Percentiles rank a stretch among this genome's conserved stretches.
Conservation (phyloP, 2,329 filamentous ascomycete species). For the Hypoxylon sp. region DNA sequence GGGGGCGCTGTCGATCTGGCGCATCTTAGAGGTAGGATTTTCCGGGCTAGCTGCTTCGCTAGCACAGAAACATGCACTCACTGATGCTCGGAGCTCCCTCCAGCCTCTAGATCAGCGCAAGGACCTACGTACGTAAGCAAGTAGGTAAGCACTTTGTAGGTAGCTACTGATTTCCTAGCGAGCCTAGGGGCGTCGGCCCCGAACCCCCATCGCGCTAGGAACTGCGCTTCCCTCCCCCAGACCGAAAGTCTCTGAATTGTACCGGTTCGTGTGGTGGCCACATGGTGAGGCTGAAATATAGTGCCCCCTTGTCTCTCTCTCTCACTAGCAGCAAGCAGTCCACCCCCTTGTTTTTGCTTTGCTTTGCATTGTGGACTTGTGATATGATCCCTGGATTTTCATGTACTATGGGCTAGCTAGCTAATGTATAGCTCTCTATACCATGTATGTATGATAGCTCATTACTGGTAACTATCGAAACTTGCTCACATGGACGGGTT, state of each 20-base stretch:
- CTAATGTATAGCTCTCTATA: slow-evolving; percentile 2
- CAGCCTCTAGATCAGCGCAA: slow-evolving; percentile 13
- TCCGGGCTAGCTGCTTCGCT: slow-evolving; percentile 16
- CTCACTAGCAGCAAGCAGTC: slow-evolving; percentile 22
- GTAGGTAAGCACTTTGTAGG: slow-evolving; percentile 12
- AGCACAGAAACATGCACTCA: slow-evolving; percentile 21
- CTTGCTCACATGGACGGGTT: slow-evolving; percentile 2
- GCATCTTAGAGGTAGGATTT: slow-evolving; percentile 27
- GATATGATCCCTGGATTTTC: neutral
- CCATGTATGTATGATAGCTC: neutral
- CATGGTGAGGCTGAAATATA: slow-evolving; percentile 46
- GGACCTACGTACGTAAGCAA: slow-evolving; percentile 17
- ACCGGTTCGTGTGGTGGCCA: slow-evolving; percentile 32
- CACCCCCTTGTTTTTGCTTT: slow-evolving; percentile 14
- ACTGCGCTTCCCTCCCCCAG: slow-evolving; percentile 2
- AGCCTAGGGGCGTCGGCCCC: slow-evolving; percentile 19
- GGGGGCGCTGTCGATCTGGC: slow-evolving; percentile 29
- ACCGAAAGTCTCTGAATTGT: slow-evolving; percentile 9
- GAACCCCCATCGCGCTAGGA: slow-evolving; percentile 11
- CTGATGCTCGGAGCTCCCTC: slow-evolving; percentile 18
- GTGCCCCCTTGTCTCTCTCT: slow-evolving; percentile 15
- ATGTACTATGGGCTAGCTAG: neutral
- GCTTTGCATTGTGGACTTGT: slow-evolving; percentile 4
- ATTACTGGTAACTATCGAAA: neutral
- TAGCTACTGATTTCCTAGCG: slow-evolving; percentile 2